These are phyloP conservation scores for Claviceps spartinae DNA, from an alignment of 2,329 filamentous ascomycete species.

Conservation along the genomic window DNA sequence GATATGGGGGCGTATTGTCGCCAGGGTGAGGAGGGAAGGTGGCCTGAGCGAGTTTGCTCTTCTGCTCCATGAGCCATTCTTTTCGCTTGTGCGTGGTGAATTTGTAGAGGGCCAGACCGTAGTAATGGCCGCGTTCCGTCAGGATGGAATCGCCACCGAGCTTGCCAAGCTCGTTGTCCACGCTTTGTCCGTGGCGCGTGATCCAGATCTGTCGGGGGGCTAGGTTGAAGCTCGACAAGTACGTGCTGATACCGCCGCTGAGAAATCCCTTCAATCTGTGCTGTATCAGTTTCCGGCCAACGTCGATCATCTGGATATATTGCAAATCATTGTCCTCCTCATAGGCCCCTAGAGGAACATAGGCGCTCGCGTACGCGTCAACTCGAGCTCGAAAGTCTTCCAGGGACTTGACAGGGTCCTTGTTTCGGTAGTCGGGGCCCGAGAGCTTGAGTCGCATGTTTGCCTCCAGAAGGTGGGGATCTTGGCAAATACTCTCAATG, in stretches of 20 bases:
- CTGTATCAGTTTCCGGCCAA: slow-evolving; percentile 84
- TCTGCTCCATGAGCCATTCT: slow-evolving; percentile 73
- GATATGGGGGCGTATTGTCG: slow-evolving; percentile 89
- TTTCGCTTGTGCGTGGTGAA: slow-evolving; percentile 74
- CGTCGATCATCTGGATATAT: slow-evolving; percentile 96
- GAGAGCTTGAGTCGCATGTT: slow-evolving; percentile 97
- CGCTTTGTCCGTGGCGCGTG: slow-evolving; percentile 82
- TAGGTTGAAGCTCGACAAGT: slow-evolving; percentile 92
- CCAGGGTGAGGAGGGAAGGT: slow-evolving; percentile 84
- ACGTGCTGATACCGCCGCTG: slow-evolving; percentile 83
- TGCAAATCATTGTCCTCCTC: slow-evolving; percentile 86
- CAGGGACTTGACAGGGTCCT: slow-evolving; percentile 74
- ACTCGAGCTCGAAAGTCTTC: slow-evolving; percentile 89
- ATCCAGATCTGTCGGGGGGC: slow-evolving; percentile 97
- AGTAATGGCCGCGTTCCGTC: slow-evolving; percentile 65
- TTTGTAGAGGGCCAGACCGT: slow-evolving; percentile 63
- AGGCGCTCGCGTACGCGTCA: slow-evolving; percentile 84
- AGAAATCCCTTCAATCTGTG: slow-evolving; percentile 87
- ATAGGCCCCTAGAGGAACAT: slow-evolving; percentile 77
- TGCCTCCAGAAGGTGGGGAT: slow-evolving; percentile 72
- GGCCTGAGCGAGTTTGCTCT: slow-evolving; percentile 59
- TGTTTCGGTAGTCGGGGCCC: slow-evolving; percentile 89
- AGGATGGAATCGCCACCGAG: slow-evolving; percentile 84
- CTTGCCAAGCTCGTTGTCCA: slow-evolving; percentile 75
- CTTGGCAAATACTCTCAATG: slow-evolving; percentile 85